phyloP scores from a whole-genome alignment of 176 grass and related monocot species.

The Saccharum officinarum region DNA sequence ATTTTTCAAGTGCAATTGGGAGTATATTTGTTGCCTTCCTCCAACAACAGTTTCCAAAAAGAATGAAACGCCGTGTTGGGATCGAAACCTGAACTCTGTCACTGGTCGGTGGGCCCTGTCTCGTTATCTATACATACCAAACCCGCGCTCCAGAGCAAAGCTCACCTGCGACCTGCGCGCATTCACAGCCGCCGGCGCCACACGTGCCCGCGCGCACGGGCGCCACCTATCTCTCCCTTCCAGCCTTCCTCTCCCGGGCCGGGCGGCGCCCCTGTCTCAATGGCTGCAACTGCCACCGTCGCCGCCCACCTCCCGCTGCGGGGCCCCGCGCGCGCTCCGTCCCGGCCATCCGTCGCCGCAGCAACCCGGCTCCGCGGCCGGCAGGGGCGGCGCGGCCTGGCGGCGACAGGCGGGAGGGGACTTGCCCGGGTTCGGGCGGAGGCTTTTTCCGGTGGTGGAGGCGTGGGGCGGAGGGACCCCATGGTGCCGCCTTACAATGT shows the following conservation, averaged over 20 bases:
- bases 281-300: constrained; percentile 34
- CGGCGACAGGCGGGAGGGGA: background rate
- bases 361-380: background rate
- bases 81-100: too few relatives aligned
- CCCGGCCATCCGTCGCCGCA: background rate
- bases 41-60: too few relatives aligned
- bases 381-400: background rate
- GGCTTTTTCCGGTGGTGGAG: constrained; percentile 15
- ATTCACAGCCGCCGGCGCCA: background rate
- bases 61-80: background rate
- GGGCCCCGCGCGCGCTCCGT: background rate
- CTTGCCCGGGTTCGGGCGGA: constrained; percentile 25
- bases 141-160: background rate
- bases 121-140: constrained; percentile 35
- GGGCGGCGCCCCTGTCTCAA: background rate
- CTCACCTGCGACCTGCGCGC: constrained; percentile 1
- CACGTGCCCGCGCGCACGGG: background rate
- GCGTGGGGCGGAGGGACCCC: constrained; percentile 35
- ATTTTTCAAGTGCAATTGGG: too few relatives aligned
- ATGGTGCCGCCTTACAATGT: constrained; percentile 87
- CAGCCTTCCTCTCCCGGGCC: background rate
- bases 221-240: background rate
- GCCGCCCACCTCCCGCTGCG: constrained; percentile 6
- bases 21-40: too few relatives aligned
- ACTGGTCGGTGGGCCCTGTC: background rate